Evolutionary conservation across 768 basidiomycete species (phyloP).

Genomic region (Leucogyrophana mollusca): DNA sequence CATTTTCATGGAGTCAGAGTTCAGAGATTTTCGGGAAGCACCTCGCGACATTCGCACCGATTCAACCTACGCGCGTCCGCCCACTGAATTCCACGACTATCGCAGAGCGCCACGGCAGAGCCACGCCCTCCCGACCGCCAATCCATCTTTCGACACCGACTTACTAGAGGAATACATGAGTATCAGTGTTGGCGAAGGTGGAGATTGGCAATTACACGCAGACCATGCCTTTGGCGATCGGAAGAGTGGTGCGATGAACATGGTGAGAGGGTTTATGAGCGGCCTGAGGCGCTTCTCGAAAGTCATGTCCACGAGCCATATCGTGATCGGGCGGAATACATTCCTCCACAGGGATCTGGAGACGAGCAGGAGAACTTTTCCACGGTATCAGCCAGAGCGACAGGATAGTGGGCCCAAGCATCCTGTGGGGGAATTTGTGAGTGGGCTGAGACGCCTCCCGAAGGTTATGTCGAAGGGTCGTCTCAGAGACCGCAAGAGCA

Average conservation of each 20-base stretch:
- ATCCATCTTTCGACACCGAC: constrained; percentile 20
- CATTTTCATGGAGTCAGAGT: no score
- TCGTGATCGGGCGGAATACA: constrained; percentile 1
- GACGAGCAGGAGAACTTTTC: constrained; percentile 9
- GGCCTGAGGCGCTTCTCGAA: constrained; percentile 30
- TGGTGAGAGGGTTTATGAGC: constrained; percentile 30
- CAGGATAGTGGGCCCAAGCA: constrained; percentile 8
- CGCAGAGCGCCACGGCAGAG: constrained; percentile 21
- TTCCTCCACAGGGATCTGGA: constrained; percentile 18
- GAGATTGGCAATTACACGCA: constrained; percentile 11
- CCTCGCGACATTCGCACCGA: constrained; percentile 25
- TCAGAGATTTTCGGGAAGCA: no score
- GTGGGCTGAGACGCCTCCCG: constrained; percentile 26
- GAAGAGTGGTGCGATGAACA: constrained; percentile 19
- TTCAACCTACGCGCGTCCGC: constrained; percentile 26
- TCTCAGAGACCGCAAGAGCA: constrained; percentile 22
- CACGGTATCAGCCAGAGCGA: constrained; percentile 18
- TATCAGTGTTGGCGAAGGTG: constrained; percentile 23
- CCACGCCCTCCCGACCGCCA: no score
- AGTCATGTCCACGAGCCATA: constrained; percentile 29
- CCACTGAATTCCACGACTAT: constrained; percentile 27
- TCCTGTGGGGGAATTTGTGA: constrained; percentile 29
- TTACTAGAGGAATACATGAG: constrained; percentile 36
- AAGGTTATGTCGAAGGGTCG: constrained; percentile 33
- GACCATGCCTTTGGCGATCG: constrained; percentile 22